Evolutionary conservation across 208 protist genomes (phyloP).

Genomic region (Wallacemonas sp.): DNA sequence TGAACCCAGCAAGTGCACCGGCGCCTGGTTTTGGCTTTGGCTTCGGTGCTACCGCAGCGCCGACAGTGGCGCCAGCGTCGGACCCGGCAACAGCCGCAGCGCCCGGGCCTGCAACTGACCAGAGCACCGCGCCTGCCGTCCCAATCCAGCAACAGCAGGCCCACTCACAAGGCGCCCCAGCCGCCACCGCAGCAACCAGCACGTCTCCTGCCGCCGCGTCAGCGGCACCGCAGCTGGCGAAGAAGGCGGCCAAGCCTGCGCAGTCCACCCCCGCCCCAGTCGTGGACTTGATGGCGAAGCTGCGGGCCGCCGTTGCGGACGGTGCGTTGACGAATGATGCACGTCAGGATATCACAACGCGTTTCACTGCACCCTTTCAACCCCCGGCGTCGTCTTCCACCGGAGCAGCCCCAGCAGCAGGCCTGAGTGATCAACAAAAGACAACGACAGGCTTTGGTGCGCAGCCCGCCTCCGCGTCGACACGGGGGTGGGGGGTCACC

Average conservation of each 20-base stretch:
- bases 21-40: not conserved
- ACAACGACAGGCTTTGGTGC: not conserved
- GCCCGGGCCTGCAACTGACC: not conserved
- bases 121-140: not conserved
- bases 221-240: not conserved
- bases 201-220: not conserved
- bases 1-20: not conserved
- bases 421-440: too few relatives aligned
- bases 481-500: not conserved
- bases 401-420: too few relatives aligned
- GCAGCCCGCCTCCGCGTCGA: not conserved
- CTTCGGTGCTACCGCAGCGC: not conserved
- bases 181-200: not conserved
- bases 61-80: constrained; percentile 7
- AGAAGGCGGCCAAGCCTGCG: not conserved
- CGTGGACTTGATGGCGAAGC: constrained; percentile 19
- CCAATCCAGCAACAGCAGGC: not conserved
- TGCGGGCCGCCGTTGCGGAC: constrained; percentile 27
- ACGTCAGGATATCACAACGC: constrained; percentile 38
- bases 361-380: constrained; percentile 45
- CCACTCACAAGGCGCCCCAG: not conserved
- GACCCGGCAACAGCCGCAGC: not conserved
- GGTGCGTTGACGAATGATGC: constrained; percentile 31
- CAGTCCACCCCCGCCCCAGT: not conserved
- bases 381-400: not conserved